A percentile compares a stretch with the other conserved stretches of the same genome.
Evolutionary conservation across 305 asterid species (phyloP).

Genomic region (Fraxinus floribunda): DNA sequence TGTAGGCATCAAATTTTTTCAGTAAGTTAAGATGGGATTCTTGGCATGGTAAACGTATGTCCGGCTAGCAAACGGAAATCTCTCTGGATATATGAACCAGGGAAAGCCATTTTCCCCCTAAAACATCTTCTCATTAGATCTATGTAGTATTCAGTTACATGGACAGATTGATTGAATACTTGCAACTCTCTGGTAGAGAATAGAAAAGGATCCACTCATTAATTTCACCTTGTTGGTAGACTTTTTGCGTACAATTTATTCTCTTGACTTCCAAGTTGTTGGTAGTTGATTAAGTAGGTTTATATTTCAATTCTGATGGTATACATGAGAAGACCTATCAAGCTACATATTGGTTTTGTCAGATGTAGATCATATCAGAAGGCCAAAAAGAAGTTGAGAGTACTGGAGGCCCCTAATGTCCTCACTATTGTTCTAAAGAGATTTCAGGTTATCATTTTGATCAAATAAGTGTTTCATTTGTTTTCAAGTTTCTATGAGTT

Average conservation of each 20-base stretch:
- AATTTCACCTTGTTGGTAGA: neutral
- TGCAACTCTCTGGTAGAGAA: neutral
- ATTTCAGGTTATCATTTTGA: conserved; percentile 56
- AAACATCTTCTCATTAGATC: neutral
- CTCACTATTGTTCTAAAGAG: conserved; percentile 77
- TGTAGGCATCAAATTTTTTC: neutral
- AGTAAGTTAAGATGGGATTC: neutral
- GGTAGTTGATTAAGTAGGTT: conserved; percentile 4
- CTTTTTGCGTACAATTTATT: neutral
- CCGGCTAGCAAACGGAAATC: neutral
- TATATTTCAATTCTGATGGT: conserved; percentile 15
- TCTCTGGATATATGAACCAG: neutral
- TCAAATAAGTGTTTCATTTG: conserved; percentile 3
- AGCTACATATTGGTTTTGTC: conserved; percentile 9
- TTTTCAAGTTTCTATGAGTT: conserved; percentile 11
- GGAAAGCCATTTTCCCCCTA: neutral
- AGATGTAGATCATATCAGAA: conserved; percentile 77
- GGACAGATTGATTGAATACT: neutral
- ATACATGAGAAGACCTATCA: conserved; percentile 8
- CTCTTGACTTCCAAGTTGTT: neutral
- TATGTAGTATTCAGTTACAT: neutral
- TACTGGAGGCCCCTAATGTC: conserved; percentile 80
- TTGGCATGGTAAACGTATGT: neutral
- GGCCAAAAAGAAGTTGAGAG: conserved; percentile 64
- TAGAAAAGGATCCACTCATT: neutral